These are phyloP conservation scores for Debaryomyces subglobosus DNA, from an alignment of 1,139 yeast species.

Conservation along the genomic window DNA sequence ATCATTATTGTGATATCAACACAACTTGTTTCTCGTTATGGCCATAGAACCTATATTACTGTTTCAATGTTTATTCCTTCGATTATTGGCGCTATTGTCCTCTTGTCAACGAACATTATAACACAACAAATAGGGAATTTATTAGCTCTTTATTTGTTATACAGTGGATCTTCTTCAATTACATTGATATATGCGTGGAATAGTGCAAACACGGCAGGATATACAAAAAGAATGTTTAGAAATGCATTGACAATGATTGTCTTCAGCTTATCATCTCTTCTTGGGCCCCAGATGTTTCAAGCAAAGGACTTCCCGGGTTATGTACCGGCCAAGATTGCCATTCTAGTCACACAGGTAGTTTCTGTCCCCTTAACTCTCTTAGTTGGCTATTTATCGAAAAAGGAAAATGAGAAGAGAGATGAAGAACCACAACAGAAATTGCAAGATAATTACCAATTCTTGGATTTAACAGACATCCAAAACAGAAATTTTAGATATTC, in stretches of 20 bases:
- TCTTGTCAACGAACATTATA: constrained; percentile 22
- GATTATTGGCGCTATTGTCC: constrained; percentile 39
- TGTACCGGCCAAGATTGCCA: constrained; percentile 38
- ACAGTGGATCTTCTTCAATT: constrained; percentile 39
- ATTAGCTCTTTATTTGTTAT: constrained; percentile 39
- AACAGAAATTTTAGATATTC: constrained; percentile 38
- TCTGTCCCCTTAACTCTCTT: constrained; percentile 34
- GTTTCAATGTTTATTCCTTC: constrained; percentile 39
- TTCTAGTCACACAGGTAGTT: constrained; percentile 33
- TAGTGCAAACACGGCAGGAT: constrained; percentile 40
- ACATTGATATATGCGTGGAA: constrained; percentile 40
- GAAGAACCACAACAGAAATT: constrained; percentile 15
- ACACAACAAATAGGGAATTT: constrained; percentile 34
- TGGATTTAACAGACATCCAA: constrained; percentile 41
- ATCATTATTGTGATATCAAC: constrained; percentile 36
- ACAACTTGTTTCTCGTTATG: constrained; percentile 30
- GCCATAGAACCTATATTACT: constrained; percentile 30
- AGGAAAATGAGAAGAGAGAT: constrained; percentile 32
- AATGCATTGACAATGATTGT: constrained; percentile 38
- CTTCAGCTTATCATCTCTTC: constrained; percentile 38
- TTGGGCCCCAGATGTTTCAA: constrained; percentile 45
- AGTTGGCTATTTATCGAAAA: constrained; percentile 27
- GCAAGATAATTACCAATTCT: constrained; percentile 29
- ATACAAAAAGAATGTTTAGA: constrained; percentile 34
- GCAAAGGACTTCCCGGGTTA: constrained; percentile 31